These are phyloP conservation scores for Casuarina glauca DNA, from an alignment of 306 rosid species.

Conservation along the genomic window DNA sequence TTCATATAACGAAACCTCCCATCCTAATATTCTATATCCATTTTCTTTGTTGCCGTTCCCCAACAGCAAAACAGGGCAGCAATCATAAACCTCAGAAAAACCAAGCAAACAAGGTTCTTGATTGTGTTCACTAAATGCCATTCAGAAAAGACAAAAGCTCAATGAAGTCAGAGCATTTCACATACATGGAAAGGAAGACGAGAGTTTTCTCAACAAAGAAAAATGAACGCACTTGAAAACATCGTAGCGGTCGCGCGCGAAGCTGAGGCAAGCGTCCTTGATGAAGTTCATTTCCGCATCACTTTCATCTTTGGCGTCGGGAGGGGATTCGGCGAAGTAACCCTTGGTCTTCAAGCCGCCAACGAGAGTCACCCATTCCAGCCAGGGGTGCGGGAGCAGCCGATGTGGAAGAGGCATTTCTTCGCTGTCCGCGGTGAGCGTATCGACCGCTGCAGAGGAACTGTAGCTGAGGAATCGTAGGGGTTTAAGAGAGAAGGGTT, in stretches of 20 bases:
- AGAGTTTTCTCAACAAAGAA: not conserved
- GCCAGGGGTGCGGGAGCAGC: slow-evolving; percentile 68
- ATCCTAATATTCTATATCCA: not conserved
- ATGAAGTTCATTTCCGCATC: slow-evolving; percentile 42
- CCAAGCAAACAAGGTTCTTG: not conserved
- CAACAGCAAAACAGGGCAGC: not conserved
- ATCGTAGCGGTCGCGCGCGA: slow-evolving; percentile 89
- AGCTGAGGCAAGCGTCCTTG: slow-evolving; percentile 77
- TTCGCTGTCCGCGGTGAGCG: slow-evolving; percentile 16
- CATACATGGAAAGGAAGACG: not conserved
- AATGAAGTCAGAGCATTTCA: not conserved
- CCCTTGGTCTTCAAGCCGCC: slow-evolving; percentile 69
- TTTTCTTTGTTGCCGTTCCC: not conserved
- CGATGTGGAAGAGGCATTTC: slow-evolving; percentile 17
- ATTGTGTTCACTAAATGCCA: not conserved
- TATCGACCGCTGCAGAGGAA: slow-evolving; percentile 30
- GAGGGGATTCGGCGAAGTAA: slow-evolving; percentile 46
- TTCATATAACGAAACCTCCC: not conserved
- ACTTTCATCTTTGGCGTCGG: slow-evolving; percentile 25
- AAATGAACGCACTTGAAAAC: slow-evolving; percentile 49
- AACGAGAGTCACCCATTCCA: slow-evolving; percentile 86
- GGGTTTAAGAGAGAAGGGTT: slow-evolving; percentile 29
- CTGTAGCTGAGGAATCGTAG: slow-evolving; percentile 32
- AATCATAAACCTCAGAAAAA: not conserved
- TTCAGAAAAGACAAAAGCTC: not conserved